phyloP scores from a whole-genome alignment of 202 grass and related monocot species.

The Miscanthus sacchariflorus region DNA sequence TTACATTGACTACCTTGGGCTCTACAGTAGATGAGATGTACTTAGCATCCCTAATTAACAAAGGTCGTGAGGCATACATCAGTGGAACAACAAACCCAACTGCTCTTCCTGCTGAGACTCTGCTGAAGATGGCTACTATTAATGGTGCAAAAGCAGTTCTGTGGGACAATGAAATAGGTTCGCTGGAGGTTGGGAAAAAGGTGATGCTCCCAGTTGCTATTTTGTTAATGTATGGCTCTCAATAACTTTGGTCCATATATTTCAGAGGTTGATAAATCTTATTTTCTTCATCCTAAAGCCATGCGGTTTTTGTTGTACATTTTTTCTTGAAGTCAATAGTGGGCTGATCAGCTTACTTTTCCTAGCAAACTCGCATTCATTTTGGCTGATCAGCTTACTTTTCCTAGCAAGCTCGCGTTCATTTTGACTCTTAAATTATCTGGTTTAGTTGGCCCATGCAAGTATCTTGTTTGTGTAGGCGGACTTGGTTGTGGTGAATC shows the following conservation, averaged over 20 bases:
- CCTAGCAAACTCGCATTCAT: conserved; percentile 3
- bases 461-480: conserved; percentile 61
- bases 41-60: conserved; percentile 93
- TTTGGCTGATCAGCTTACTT: neutral
- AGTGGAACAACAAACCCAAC: conserved; percentile 80
- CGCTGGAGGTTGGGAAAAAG: conserved; percentile 88
- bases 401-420: conserved; percentile 13
- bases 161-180: conserved; percentile 94
- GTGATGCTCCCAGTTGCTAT: conserved; percentile 42
- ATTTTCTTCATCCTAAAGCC: conserved; percentile 26
- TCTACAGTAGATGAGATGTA: conserved; percentile 95
- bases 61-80: conserved; percentile 85
- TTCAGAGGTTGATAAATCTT: neutral
- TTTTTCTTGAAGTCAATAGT: neutral
- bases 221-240: neutral
- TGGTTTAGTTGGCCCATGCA: neutral
- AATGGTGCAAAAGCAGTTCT: conserved; percentile 87
- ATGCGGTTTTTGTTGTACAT: neutral
- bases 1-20: conserved; percentile 30
- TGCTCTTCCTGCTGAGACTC: conserved; percentile 67
- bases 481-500: conserved; percentile 87
- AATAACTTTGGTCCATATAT: conserved; percentile 3
- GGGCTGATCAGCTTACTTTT: neutral
- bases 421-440: neutral
- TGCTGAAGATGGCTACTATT: conserved; percentile 85